A percentile compares a stretch with the other conserved stretches of the same genome.
These are phyloP conservation scores for Blastocystis sp. DNA, from an alignment of 352 stramenopile genomes.

Conservation along the genomic window DNA sequence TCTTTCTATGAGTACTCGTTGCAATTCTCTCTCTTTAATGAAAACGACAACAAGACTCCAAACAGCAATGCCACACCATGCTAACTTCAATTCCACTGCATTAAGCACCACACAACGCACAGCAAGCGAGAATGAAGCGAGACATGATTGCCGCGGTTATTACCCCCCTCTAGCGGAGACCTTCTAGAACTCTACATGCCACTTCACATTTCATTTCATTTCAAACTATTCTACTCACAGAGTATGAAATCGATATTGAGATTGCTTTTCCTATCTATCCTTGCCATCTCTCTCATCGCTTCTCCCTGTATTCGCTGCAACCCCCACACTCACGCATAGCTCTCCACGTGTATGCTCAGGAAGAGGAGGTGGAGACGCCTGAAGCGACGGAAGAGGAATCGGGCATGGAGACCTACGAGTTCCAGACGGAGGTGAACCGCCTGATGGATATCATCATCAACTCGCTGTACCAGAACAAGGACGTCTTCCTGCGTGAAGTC, in stretches of 20 bases:
- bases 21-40: too few relatives aligned
- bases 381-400: neutral
- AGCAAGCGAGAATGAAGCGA: too few relatives aligned
- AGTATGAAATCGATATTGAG: neutral
- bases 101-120: too few relatives aligned
- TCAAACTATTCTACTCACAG: neutral
- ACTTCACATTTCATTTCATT: neutral
- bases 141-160: too few relatives aligned
- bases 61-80: too few relatives aligned
- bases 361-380: conserved; percentile 17
- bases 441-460: conserved; percentile 99
- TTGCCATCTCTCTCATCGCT: too few relatives aligned
- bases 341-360: conserved; percentile 12
- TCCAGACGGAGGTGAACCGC: conserved; percentile 92
- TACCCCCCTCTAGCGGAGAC: too few relatives aligned
- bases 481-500: conserved; percentile 97
- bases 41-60: too few relatives aligned
- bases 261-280: neutral
- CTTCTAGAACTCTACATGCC: neutral
- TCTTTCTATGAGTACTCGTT: too few relatives aligned
- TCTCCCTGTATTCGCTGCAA: too few relatives aligned
- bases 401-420: conserved; percentile 82
- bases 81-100: too few relatives aligned
- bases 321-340: neutral
- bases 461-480: conserved; percentile 91